phyloP scores from a whole-genome alignment of 495 filamentous ascomycete species.

The Parachaetomium inaequale region DNA sequence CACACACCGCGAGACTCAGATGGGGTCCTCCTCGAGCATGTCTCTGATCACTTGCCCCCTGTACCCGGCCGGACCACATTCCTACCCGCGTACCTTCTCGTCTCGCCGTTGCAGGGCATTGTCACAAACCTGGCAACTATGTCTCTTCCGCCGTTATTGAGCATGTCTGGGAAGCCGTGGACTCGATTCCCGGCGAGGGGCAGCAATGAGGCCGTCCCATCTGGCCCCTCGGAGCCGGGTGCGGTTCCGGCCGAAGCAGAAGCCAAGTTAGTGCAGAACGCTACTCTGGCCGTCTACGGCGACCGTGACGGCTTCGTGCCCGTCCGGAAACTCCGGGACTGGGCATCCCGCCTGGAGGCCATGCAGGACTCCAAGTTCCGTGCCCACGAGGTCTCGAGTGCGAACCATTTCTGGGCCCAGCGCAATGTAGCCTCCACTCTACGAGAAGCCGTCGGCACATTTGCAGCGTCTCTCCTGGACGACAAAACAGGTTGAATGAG shows the following conservation, averaged over 20 bases:
- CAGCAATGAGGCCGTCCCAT: neutral
- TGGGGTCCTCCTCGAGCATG: neutral
- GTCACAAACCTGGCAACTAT: constrained; percentile 56
- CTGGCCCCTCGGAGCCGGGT: neutral
- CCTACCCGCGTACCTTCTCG: constrained; percentile 64
- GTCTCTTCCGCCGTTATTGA: constrained; percentile 38
- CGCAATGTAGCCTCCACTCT: constrained; percentile 56
- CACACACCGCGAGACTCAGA: constrained; percentile 13
- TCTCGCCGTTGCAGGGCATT: constrained; percentile 73
- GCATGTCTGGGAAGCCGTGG: constrained; percentile 18
- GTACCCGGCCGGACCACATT: constrained; percentile 27
- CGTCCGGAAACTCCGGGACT: constrained; percentile 60
- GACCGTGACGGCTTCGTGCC: constrained; percentile 75
- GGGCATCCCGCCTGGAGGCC: constrained; percentile 58
- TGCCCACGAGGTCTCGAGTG: constrained; percentile 58
- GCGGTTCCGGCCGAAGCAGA: constrained; percentile 32
- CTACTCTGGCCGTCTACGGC: constrained; percentile 73
- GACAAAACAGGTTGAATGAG: neutral
- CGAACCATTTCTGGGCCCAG: constrained; percentile 84
- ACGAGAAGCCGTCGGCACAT: constrained; percentile 30
- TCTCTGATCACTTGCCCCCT: constrained; percentile 21
- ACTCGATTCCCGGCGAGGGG: constrained; percentile 8
- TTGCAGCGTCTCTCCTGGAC: constrained; percentile 17
- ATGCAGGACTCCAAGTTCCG: constrained; percentile 43
- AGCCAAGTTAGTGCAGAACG: constrained; percentile 53